These are phyloP conservation scores for Dillenia turbinata DNA, from an alignment of 164 flowering plant species.

Conservation along the genomic window DNA sequence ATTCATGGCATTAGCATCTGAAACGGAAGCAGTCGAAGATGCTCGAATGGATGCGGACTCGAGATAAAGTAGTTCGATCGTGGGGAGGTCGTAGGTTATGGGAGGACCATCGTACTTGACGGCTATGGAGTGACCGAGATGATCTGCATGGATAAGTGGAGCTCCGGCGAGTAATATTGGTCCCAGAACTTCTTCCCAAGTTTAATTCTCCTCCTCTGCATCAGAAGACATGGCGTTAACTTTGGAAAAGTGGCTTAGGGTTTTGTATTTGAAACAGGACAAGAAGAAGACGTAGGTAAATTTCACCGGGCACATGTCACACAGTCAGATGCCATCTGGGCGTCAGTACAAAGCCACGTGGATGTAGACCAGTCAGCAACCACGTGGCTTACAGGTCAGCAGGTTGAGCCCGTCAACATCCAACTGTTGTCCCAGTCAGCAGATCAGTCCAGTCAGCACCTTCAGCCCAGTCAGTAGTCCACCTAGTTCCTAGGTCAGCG, in stretches of 20 bases:
- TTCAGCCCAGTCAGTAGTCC: too few relatives aligned
- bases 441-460: too few relatives aligned
- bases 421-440: too few relatives aligned
- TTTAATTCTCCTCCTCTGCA: conserved; percentile 10
- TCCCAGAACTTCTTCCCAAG: conserved; percentile 35
- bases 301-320: too few relatives aligned
- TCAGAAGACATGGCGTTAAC: not conserved
- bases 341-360: too few relatives aligned
- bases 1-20: conserved; percentile 15
- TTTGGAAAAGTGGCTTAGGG: not conserved
- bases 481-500: too few relatives aligned
- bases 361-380: too few relatives aligned
- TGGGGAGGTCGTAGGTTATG: conserved; percentile 34
- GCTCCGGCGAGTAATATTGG: conserved; percentile 52
- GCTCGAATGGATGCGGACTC: conserved; percentile 16
- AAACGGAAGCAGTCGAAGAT: conserved; percentile 22
- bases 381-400: too few relatives aligned
- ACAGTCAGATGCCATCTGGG: too few relatives aligned
- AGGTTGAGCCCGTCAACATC: too few relatives aligned
- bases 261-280: not conserved
- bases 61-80: conserved; percentile 30
- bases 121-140: conserved; percentile 56
- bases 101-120: conserved; percentile 50
- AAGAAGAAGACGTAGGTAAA: too few relatives aligned
- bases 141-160: conserved; percentile 46